Percentiles rank a stretch among this genome's conserved stretches.
These are phyloP conservation scores for Linnemannia hyalina DNA, from an alignment of 192 early-diverging fungal species.

Conservation along the genomic window DNA sequence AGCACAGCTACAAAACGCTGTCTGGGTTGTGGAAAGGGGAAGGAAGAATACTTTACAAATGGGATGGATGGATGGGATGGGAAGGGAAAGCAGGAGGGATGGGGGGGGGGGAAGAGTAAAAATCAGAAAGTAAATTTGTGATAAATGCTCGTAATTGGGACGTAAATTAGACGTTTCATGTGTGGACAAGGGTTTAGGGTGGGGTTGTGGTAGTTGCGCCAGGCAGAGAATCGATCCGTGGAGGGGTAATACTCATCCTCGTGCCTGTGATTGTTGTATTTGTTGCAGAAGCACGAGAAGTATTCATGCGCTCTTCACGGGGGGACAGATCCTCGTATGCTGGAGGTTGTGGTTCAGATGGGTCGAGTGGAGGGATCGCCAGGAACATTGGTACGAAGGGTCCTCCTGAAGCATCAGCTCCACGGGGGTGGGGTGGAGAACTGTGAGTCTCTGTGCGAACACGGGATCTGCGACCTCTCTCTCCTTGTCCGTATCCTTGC, in stretches of 20 bases:
- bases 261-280: not conserved
- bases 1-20: too few species aligned
- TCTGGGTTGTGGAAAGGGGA: too few species aligned
- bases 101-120: too few species aligned
- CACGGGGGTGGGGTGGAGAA: not conserved
- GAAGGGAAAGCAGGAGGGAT: too few species aligned
- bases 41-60: not conserved
- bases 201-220: not conserved
- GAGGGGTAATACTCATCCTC: not conserved
- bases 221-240: not conserved
- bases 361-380: not conserved
- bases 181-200: not conserved
- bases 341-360: slow-evolving; percentile 14
- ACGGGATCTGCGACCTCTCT: not conserved
- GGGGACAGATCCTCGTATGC: slow-evolving; percentile 37
- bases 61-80: not conserved
- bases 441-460: not conserved
- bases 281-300: not conserved
- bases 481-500: not conserved
- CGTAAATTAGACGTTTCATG: not conserved
- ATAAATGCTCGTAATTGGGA: not conserved
- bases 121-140: not conserved
- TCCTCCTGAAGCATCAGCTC: not conserved
- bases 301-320: not conserved
- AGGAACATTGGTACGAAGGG: not conserved